Base-by-base conservation (phyloP, 805 yeast species). In the Kuraishia capsulata region DNA sequence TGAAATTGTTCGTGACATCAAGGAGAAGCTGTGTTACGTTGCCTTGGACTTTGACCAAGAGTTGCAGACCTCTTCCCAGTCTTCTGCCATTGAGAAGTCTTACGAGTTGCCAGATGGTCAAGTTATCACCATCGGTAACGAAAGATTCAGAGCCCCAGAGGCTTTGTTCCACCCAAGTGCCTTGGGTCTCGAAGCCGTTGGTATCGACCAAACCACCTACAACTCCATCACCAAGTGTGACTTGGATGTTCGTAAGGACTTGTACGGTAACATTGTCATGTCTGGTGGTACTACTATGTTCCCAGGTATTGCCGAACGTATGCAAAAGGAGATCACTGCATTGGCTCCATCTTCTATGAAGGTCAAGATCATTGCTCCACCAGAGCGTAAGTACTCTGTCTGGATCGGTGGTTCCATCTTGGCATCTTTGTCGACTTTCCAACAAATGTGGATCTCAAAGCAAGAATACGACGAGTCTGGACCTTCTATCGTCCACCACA, bases 391-490 rank as follows among this genome's bases (percentile, higher is more conserved):
- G 73, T 92, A 85, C 84, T 85, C 96, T 60, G 96, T 89, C 74
- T 92, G 98, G 98, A 92, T 92, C 53, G 98, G 98, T 80, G 98
- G 98, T 76, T 92, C 97, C 57, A 92, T 92, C 63, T 81, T 92
- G 71, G 96, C 98, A 53, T 88, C 97, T 44, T 81, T 92, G 67
- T 86, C 96, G 48, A 92, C 98, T 68, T 92, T 92, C 97, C 97
- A 92, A 80, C 97, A 92, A 76, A 90, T 92, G 97, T 92, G 98
- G 98, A 88, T 92, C 85, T 89, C 97, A 65, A 92, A 92, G 81
- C 97, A 92, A 78, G 98, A 92, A 79, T 92, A 92, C 84, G 98
- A 92, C 81, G 98, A 92, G 78, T 86, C 96, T 74, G 98, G 98
- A 65, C 98, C 98, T 62, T 88, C 97, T 50, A 92, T 92, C 66